Base-by-base conservation (phyloP, 768 basidiomycete species). In the Daedalea quercina region DNA sequence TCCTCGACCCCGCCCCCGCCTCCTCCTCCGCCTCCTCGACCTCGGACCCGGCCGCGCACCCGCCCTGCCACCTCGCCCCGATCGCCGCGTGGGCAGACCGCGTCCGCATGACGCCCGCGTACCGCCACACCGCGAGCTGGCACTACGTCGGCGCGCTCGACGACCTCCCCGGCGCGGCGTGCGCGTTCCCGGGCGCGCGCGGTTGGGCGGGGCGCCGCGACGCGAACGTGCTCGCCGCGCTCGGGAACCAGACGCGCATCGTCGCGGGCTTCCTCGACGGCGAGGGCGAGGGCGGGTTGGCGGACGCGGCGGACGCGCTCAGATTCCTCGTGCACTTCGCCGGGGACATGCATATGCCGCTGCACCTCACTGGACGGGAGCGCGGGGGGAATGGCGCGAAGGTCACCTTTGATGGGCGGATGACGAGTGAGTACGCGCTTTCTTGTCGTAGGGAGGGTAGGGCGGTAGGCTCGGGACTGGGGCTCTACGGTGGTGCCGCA, bases 241-340 rank as follows among this genome's bases (percentile, higher is more conserved):
- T 94, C 31, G 73, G 81, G 52, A 96, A 98, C 61, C 82, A 84
- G 33, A 90, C 90, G 0, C 67, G 63, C 19, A 73, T 85, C 31
- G 2, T 51, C 51, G 9, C 59, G 57, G 68, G 50, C 33, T 55
- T 54, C 48, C 51, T 40, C 6, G 17, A 15, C 15, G 50, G 50
- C 40, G 50, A 51, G 50, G 62, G 44, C 25, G 49, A 12, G 59
- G 47, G 11, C 34, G 54, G 15, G 37, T 51, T 44, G 19, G 55
- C 50, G n/a, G 65, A 62, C 1, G 83, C 83, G 1, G 82, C 85
- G 62, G 88, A 92, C 60, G 90, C 95, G 1, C 74, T 97, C 60
- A 88, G 90, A 67, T 99, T 96, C 73, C 73, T 99, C 28, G 79
- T 94, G 26, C 96, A 99, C 67, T 97, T 92, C 60, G 51, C 96